phyloP scores from a whole-genome alignment of 2,329 filamentous ascomycete species.

The Pseudopithomyces maydicus region DNA sequence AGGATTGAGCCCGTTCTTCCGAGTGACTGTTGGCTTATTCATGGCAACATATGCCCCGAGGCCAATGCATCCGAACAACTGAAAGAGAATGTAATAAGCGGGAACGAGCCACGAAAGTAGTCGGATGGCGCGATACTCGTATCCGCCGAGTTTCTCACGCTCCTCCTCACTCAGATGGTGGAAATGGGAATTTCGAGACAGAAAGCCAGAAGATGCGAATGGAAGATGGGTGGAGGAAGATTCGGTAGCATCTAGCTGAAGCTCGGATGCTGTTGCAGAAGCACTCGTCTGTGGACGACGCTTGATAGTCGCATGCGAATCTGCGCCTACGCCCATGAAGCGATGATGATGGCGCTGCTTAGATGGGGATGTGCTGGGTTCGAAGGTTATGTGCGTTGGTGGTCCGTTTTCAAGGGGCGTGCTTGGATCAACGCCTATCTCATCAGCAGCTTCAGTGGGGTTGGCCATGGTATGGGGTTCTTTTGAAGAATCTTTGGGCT shows the following conservation, averaged over 20 bases:
- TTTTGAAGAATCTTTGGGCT: neutral
- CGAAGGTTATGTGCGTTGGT: constrained; percentile 36
- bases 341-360: constrained; percentile 18
- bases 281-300: constrained; percentile 14
- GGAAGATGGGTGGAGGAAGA: constrained; percentile 15
- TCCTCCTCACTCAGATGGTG: constrained; percentile 50
- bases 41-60: constrained; percentile 47
- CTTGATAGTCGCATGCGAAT: constrained; percentile 32
- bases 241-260: constrained; percentile 6
- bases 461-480: constrained; percentile 12
- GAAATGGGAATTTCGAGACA: constrained; percentile 56
- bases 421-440: constrained; percentile 13
- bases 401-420: constrained; percentile 1
- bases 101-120: constrained; percentile 54
- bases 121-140: constrained; percentile 57
- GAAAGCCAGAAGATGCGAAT: constrained; percentile 25
- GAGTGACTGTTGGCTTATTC: constrained; percentile 50
- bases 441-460: constrained; percentile 14
- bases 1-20: constrained; percentile 48
- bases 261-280: constrained; percentile 15
- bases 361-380: constrained; percentile 24
- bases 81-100: constrained; percentile 14
- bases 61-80: constrained; percentile 17
- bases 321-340: constrained; percentile 43
- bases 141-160: constrained; percentile 53